Conservation (phyloP, 129 eudicot genomes). For the carrot (Daucus carota) region DNA sequence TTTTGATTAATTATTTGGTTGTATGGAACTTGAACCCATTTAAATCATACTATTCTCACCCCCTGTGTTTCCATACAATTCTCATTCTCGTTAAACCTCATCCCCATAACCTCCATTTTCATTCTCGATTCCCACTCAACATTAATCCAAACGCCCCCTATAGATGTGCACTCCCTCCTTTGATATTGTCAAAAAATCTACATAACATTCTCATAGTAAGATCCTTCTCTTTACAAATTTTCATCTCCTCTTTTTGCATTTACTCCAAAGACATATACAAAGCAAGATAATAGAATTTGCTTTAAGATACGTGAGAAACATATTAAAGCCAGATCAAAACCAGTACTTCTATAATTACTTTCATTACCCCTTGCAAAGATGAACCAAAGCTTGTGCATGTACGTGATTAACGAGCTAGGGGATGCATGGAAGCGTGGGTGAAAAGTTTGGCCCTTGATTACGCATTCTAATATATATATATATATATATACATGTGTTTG, state of each 20-base stretch:
- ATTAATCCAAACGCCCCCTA: too few species aligned
- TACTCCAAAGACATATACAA: not conserved
- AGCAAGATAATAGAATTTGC: not conserved
- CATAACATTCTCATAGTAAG: too few species aligned
- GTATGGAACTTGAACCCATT: too few species aligned
- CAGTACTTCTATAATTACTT: not conserved
- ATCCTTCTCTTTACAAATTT: not conserved
- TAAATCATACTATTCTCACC: too few species aligned
- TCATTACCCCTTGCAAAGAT: not conserved
- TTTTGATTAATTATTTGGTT: too few species aligned
- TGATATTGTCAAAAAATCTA: too few species aligned
- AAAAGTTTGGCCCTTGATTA: not conserved
- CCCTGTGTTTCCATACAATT: too few species aligned
- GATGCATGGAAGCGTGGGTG: not conserved
- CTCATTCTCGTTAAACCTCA: too few species aligned
- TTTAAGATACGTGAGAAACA: not conserved
- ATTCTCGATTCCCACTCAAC: too few species aligned
- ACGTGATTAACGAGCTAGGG: not conserved
- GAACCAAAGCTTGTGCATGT: not conserved
- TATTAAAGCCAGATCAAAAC: not conserved
- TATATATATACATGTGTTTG: not conserved
- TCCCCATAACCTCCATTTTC: too few species aligned
- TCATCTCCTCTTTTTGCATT: not conserved
- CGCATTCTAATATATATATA: too few species aligned
- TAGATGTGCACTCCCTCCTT: not conserved